Conservation (phyloP, 257 asterid genomes). For the Solanum gracilifrons region DNA sequence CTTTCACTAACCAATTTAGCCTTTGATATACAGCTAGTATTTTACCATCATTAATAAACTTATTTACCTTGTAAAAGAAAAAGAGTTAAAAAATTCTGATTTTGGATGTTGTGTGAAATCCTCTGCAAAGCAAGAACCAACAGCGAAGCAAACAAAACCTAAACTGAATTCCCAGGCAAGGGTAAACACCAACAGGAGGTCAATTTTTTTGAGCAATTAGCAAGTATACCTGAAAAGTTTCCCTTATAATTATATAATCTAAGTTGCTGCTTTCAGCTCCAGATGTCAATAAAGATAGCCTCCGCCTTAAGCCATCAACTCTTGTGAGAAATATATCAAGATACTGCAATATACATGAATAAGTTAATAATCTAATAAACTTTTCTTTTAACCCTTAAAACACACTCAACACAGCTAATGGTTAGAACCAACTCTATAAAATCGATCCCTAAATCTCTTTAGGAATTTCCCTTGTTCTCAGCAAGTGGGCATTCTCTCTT, state of each 20-base stretch:
- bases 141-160: neutral
- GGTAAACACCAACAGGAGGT: neutral
- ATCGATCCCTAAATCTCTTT: neutral
- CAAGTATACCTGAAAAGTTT: slow-evolving; percentile 60
- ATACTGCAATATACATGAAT: slow-evolving; percentile 50
- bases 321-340: slow-evolving; percentile 80
- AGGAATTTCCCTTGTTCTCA: neutral
- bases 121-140: neutral
- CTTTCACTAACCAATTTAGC: neutral
- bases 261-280: slow-evolving; percentile 29
- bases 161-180: neutral
- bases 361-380: neutral
- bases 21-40: neutral
- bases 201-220: neutral
- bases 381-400: neutral
- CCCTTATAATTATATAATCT: slow-evolving; percentile 48
- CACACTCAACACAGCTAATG: neutral
- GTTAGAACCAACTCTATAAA: neutral
- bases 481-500: neutral
- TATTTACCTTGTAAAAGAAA: neutral
- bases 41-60: neutral
- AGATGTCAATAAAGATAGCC: slow-evolving; percentile 32
- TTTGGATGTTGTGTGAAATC: neutral
- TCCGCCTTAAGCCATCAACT: slow-evolving; percentile 87
- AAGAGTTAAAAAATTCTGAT: neutral